Percentiles rank a stretch among this genome's conserved stretches.
Evolutionary conservation across 306 rosid species (phyloP).

Genomic region (Cucurbita pepo): DNA sequence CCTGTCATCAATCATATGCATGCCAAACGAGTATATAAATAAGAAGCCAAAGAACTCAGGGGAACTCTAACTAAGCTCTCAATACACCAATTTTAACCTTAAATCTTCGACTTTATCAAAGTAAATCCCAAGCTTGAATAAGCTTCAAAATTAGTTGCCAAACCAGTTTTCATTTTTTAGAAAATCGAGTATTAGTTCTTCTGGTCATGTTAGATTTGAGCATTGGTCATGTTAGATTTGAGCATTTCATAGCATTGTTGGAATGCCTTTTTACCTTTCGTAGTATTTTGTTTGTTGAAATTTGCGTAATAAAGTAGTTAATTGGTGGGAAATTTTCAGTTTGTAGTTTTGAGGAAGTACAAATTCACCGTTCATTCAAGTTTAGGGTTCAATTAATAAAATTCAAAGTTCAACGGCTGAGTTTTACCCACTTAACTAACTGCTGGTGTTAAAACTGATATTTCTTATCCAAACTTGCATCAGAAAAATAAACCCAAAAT

Average conservation of each 20-base stretch:
- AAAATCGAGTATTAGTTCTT: not conserved
- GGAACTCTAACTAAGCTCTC: not conserved
- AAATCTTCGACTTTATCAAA: not conserved
- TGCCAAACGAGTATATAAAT: not conserved
- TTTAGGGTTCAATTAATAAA: not conserved
- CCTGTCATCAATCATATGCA: conserved; percentile 23
- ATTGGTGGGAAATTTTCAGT: not conserved
- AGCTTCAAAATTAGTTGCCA: not conserved
- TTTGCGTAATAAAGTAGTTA: not conserved
- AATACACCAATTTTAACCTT: not conserved
- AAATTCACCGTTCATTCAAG: not conserved
- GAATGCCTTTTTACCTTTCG: not conserved
- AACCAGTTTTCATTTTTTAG: not conserved
- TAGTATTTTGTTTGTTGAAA: not conserved
- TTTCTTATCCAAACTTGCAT: not conserved
- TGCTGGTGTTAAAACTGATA: not conserved
- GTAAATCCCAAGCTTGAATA: no score
- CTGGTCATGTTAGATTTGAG: not conserved
- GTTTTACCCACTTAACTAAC: not conserved
- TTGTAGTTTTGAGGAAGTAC: not conserved
- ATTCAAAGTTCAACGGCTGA: not conserved
- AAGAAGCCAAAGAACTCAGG: not conserved
- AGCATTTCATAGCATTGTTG: not conserved
- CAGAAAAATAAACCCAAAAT: not conserved
- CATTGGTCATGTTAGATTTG: not conserved